These are phyloP conservation scores for Corymbia calophylla DNA, from an alignment of 441 rosid species.

Conservation along the genomic window DNA sequence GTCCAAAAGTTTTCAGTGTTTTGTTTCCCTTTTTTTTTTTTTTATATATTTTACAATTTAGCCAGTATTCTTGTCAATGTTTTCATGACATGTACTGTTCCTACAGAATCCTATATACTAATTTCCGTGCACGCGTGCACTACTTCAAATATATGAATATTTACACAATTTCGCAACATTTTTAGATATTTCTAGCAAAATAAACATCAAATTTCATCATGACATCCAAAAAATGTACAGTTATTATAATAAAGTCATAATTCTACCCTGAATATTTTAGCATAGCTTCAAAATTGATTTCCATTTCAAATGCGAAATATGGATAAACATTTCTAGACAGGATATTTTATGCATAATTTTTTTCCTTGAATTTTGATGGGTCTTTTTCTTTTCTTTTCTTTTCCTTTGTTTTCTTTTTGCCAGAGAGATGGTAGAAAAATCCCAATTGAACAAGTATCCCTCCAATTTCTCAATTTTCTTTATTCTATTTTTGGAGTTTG, in stretches of 20 bases:
- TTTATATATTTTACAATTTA: fast-evolving
- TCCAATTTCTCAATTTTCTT: background rate
- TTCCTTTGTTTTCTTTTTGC: no score
- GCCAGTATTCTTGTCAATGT: background rate
- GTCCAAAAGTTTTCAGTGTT: background rate
- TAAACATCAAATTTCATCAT: no score
- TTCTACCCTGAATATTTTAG: background rate
- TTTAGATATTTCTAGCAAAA: no score
- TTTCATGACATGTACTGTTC: background rate
- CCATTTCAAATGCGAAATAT: fast-evolving
- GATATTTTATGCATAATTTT: no score
- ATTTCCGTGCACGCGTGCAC: background rate
- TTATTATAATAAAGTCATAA: background rate
- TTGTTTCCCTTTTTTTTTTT: background rate
- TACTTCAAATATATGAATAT: no score
- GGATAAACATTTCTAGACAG: fast-evolving
- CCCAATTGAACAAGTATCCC: fast-evolving
- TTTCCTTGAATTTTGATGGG: background rate
- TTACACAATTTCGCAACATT: background rate
- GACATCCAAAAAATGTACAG: background rate
- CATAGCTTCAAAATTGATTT: background rate
- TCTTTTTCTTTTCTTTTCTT: background rate
- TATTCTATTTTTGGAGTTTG: background rate
- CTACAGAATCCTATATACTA: no score
- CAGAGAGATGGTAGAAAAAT: background rate